A percentile compares a stretch with the other conserved stretches of the same genome.
These are phyloP conservation scores for Coemansia sp. DNA, from an alignment of 192 early-diverging fungal genomes.

Conservation along the genomic window DNA sequence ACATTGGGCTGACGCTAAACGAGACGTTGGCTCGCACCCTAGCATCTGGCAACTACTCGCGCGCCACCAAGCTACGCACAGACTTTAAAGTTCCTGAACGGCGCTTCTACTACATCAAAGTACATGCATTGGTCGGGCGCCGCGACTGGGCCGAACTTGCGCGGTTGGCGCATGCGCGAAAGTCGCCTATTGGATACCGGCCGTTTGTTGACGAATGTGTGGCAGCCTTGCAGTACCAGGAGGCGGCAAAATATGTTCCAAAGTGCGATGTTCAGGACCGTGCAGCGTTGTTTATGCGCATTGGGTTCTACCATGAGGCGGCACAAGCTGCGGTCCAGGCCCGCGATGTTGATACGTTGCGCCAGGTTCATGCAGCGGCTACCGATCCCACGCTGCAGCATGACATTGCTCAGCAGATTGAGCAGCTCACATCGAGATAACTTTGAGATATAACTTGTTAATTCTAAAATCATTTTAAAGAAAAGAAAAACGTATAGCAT, in stretches of 20 bases:
- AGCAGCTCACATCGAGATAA: slow-evolving; percentile 17
- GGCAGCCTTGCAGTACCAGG: slow-evolving; percentile 69
- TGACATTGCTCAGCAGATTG: slow-evolving; percentile 39
- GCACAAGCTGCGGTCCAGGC: slow-evolving; percentile 63
- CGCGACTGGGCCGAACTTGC: slow-evolving; percentile 89
- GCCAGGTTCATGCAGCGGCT: slow-evolving; percentile 44
- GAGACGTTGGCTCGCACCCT: slow-evolving; percentile 86
- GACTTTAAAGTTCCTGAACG: slow-evolving; percentile 89
- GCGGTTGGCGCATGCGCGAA: slow-evolving; percentile 70
- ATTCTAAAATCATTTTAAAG: neutral
- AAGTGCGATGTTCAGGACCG: slow-evolving; percentile 65
- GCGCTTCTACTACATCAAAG: slow-evolving; percentile 87
- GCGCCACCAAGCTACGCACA: slow-evolving; percentile 74
- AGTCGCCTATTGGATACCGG: slow-evolving; percentile 76
- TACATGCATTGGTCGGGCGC: slow-evolving; percentile 75
- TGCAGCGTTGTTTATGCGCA: slow-evolving; percentile 66
- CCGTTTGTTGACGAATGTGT: slow-evolving; percentile 84
- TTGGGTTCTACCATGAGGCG: slow-evolving; percentile 73
- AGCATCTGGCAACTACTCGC: slow-evolving; percentile 62
- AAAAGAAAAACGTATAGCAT: no score
- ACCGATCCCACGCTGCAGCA: slow-evolving; percentile 32
- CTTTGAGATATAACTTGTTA: neutral
- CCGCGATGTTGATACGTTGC: slow-evolving; percentile 64
- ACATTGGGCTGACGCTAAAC: slow-evolving; percentile 74
- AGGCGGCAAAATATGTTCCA: slow-evolving; percentile 75